These are phyloP conservation scores for Clausena lansium DNA, from an alignment of 345 rosid genomes.

Conservation along the genomic window DNA sequence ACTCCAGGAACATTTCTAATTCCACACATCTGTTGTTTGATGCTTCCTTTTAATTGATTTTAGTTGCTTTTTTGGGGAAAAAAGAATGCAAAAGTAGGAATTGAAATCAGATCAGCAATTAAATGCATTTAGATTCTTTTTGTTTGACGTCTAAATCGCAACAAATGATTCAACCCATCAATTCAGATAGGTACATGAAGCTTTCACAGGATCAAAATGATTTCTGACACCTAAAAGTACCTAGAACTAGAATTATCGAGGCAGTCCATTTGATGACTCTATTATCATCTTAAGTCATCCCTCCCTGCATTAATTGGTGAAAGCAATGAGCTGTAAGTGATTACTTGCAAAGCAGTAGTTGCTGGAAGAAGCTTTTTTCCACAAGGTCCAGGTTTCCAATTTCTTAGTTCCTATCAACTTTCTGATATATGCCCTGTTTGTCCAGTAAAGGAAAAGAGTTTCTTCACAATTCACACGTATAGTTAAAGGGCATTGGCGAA, in stretches of 20 bases:
- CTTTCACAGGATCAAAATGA: not conserved
- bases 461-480: not conserved
- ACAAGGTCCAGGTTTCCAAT: not conserved
- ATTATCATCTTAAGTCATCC: not conserved
- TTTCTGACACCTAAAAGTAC: not conserved
- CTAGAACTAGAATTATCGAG: not conserved
- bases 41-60: not conserved
- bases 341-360: not conserved
- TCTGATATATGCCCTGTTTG: not conserved
- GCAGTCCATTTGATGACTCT: not conserved
- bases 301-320: not conserved
- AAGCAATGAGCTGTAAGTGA: not conserved
- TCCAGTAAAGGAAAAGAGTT: not conserved
- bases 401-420: not conserved
- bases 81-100: no score
- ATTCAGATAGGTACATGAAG: not conserved
- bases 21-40: not conserved
- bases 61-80: no score
- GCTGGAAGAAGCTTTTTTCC: no score
- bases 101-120: no score
- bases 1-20: slow-evolving; percentile 1
- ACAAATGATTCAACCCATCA: not conserved
- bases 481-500: not conserved
- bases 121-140: no score
- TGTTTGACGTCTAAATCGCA: not conserved